Evolutionary conservation across 164 flowering plant genomes (phyloP), one percentile per base, ranked within the genome.

Genomic region (Aristolochia fimbriata): DNA sequence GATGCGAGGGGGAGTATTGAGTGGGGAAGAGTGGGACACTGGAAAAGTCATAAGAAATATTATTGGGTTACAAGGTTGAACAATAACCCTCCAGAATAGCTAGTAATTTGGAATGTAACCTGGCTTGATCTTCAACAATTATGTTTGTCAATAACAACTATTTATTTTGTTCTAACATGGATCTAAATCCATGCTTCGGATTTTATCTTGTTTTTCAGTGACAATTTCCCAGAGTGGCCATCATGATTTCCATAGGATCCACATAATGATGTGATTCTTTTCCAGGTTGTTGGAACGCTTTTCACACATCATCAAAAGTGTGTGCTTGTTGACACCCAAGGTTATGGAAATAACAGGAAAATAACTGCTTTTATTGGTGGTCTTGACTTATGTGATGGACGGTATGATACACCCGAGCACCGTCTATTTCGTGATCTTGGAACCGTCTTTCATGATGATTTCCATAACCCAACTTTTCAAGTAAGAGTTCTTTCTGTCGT

Each of bases 231-330:
- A 3, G 43, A 37, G 3, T 31, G 7, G 7, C 7, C 5, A 31
- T 31, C 37, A 37, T 37, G 4, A 6, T 3, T 6, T 37, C 43
- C 4, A 3, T 6, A 5, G 52, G 24, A 55, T 22, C 27, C 12
- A 21, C 20, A 1, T 19, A 22, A 16, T 61, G 21, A 15, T 30
- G 14, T 0, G 58, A 27, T 56, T 27, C 31, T 19, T 16, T 24
- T 76, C 63, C 83, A 88, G 92, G 92, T 85, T 51, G 92, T 88
- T 47, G 96, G 92, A 64, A 84, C 89, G 31, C 73, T 83, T 13
- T 85, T 83, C 77, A 81, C 96, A 0, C 96, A 88, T 71, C 96
- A 88, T 64, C 96, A 88, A 73, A 88, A 88, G 65, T 85, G 92
- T 65, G 80, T 88, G 73, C 66, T 88, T 67, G 71, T 88, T 46